Evolutionary conservation across 2,329 filamentous ascomycete genomes (phyloP), one percentile per base, ranked within the genome.

Genomic region (Orbilia blumenaviensis): DNA sequence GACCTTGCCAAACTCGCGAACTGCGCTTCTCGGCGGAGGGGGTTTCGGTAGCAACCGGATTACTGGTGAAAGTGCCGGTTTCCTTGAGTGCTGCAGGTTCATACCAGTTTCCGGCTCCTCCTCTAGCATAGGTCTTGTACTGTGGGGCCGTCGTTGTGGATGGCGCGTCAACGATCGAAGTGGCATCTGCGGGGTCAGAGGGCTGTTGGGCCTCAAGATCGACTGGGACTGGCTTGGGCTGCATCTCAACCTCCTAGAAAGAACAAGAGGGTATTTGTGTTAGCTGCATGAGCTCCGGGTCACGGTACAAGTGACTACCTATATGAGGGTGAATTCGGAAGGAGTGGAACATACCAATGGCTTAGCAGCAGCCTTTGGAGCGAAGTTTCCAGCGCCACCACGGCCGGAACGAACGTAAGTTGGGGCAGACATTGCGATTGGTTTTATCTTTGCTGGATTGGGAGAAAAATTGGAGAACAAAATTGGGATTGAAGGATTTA

Each of bases 371-470:
- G 41, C 50, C 25, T 76, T 76, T 23, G 72, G 72, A 32, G 72
- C 72, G 36, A 76, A 76, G 48, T 76, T 76, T 25, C 72, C 72
- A 54, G 72, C 72, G 7, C 72, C 72, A 41, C 72, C 72, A 36
- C 72, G 72, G 9, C 72, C 72, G 41, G 72, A 76, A 21, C 72
- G 64, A 76, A 76, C 72, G 41, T 76, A 76, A 10, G 72, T 69
- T 63, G 71, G 71, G 38, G 54, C 71, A 29, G 72, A 69, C 72
- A 76, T 76, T 69, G 18, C 50, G 41, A 52, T 10, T 34, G 34
- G 21, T 50, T 36, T 36, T 7, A n/a, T n/a, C n/a, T n/a, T n/a
- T n/a, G n/a, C 21, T 25, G 14, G 23, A 10, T 21, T 29, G 10
- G 8, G n/a, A 12, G 32, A 56, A 14, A 32, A 48, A 27, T 3